These are phyloP conservation scores for Blastobotrys terrestris DNA, from an alignment of 805 yeast genomes.

Conservation along the genomic window DNA sequence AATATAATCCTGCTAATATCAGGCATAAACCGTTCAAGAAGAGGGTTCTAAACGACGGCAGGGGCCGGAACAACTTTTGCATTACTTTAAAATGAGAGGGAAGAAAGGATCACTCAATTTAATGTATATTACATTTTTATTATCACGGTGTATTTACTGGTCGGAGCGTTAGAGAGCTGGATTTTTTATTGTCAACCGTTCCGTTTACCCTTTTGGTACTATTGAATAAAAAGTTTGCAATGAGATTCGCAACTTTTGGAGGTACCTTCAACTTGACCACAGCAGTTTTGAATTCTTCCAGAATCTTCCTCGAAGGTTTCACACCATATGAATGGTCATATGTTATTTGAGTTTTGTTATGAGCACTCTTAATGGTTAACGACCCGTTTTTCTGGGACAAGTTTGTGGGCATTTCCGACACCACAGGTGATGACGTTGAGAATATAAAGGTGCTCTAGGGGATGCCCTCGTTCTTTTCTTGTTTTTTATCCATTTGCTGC, in stretches of 20 bases:
- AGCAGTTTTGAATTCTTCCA: neutral
- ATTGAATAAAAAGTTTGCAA: neutral
- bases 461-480: constrained; percentile 1
- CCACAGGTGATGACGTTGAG: no score
- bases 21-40: constrained; percentile 32
- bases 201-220: neutral
- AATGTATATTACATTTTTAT: neutral
- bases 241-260: neutral
- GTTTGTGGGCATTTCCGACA: no score
- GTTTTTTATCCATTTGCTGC: constrained; percentile 20
- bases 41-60: constrained; percentile 50
- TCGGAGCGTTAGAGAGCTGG: no score
- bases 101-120: no score
- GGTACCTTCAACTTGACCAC: neutral
- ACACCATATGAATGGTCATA: neutral
- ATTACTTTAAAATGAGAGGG: constrained; percentile 35
- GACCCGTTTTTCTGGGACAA: neutral
- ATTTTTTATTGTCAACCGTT: neutral
- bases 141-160: no score
- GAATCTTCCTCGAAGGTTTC: neutral
- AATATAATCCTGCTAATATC: constrained; percentile 33
- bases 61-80: constrained; percentile 64
- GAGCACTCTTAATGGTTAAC: neutral
- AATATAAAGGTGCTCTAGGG: neutral
- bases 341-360: neutral